A percentile compares a stretch with the other conserved stretches of the same genome.
Conservation (phyloP, 208 protist genomes). For the Novymonas esmeraldas region DNA sequence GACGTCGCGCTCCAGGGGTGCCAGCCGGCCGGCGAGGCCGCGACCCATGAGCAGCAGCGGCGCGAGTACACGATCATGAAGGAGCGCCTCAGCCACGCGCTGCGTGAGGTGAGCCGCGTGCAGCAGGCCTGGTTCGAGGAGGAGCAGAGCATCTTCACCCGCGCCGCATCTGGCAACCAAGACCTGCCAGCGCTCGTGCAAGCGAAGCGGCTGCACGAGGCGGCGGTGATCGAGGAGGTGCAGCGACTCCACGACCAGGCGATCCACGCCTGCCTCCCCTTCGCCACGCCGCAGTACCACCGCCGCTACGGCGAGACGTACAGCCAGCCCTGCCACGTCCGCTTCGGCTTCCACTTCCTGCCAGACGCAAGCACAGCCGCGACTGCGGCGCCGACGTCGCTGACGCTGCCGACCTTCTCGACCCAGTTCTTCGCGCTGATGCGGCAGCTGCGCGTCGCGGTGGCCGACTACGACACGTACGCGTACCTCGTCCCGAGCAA, state of each 20-base stretch:
- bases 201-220: conserved; percentile 71
- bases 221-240: conserved; percentile 66
- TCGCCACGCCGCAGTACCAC: conserved; percentile 85
- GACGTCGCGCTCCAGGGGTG: conserved; percentile 40
- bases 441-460: conserved; percentile 55
- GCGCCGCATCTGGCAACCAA: conserved; percentile 51
- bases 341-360: conserved; percentile 77
- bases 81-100: conserved; percentile 50
- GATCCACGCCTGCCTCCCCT: conserved; percentile 76
- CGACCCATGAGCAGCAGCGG: conserved; percentile 29
- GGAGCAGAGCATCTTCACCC: conserved; percentile 59
- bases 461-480: conserved; percentile 50
- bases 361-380: conserved; percentile 26
- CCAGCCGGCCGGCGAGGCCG: conserved; percentile 1
- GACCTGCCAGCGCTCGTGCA: conserved; percentile 55
- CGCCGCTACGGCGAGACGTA: conserved; percentile 85
- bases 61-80: conserved; percentile 67
- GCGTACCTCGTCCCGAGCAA: conserved; percentile 79
- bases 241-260: conserved; percentile 66
- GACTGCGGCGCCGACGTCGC: conserved; percentile 5
- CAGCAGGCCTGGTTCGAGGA: conserved; percentile 58
- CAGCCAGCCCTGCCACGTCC: conserved; percentile 80
- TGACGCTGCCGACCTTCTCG: conserved; percentile 59
- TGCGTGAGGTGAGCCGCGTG: conserved; percentile 46
- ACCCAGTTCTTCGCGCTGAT: conserved; percentile 76